Evolutionary conservation across 1,284 basidiomycete genomes (phyloP).

Genomic region (Amylostereum chailletii): DNA sequence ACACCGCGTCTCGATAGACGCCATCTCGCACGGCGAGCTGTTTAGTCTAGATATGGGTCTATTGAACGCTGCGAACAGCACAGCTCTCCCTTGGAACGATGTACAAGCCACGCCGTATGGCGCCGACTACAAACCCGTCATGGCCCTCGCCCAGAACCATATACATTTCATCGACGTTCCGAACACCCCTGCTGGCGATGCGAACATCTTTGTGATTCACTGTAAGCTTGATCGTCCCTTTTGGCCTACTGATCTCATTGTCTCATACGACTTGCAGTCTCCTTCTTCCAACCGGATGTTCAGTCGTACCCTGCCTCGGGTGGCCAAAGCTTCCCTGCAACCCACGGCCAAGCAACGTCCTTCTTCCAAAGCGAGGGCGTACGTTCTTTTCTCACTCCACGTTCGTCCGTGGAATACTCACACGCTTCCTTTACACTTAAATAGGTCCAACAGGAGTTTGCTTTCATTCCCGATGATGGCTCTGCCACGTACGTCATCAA

Average conservation of each 20-base stretch:
- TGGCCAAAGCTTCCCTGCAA: constrained; percentile 61
- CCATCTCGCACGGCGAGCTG: constrained; percentile 48
- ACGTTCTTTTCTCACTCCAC: constrained; percentile 13
- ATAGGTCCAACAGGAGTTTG: constrained; percentile 75
- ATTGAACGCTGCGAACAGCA: constrained; percentile 48
- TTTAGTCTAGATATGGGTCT: constrained; percentile 61
- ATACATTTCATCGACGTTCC: constrained; percentile 75
- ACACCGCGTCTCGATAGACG: constrained; percentile 32
- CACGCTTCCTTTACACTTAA: neutral
- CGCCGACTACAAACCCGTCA: constrained; percentile 55
- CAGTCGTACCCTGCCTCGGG: constrained; percentile 49
- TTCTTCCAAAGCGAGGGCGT: constrained; percentile 61
- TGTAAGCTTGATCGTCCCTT: constrained; percentile 39
- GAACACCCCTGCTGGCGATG: constrained; percentile 52
- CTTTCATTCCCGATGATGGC: constrained; percentile 78
- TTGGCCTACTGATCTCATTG: neutral
- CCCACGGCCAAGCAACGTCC: constrained; percentile 67
- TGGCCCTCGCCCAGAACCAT: constrained; percentile 76
- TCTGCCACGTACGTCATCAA: constrained; percentile 75
- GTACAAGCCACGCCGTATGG: constrained; percentile 47
- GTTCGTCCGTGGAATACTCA: neutral
- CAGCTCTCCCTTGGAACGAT: constrained; percentile 52
- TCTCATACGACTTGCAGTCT: constrained; percentile 35
- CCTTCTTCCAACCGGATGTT: constrained; percentile 71
- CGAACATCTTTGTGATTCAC: constrained; percentile 82